phyloP scores from a whole-genome alignment of 2,329 filamentous ascomycete genomes.

The Colletotrichum ledebouriae region DNA sequence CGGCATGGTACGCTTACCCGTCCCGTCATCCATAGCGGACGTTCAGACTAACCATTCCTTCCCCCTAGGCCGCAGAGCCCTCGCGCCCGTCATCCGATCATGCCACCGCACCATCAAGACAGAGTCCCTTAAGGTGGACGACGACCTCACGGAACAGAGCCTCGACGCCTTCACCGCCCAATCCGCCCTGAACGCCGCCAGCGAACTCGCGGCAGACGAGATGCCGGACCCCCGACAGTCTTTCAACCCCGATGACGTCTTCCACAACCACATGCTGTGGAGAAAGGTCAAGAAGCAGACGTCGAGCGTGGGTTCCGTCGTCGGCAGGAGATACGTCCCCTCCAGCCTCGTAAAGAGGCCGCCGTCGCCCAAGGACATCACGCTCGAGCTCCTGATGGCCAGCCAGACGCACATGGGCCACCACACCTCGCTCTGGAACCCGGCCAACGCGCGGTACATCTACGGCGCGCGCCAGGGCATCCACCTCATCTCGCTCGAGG shows the following conservation, averaged over 20 bases:
- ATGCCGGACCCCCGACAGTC: not conserved
- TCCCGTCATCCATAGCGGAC: slow-evolving; percentile 38
- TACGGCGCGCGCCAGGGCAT: slow-evolving; percentile 89
- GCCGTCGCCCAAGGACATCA: slow-evolving; percentile 82
- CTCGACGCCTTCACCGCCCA: slow-evolving; percentile 42
- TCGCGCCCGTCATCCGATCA: slow-evolving; percentile 59
- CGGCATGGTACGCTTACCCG: slow-evolving; percentile 65
- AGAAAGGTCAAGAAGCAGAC: slow-evolving; percentile 26
- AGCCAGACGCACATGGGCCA: slow-evolving; percentile 92
- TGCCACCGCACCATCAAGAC: slow-evolving; percentile 57
- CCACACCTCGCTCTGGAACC: slow-evolving; percentile 92
- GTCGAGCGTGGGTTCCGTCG: slow-evolving; percentile 58
- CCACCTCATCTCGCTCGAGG: slow-evolving; percentile 93
- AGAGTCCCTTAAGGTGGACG: slow-evolving; percentile 45
- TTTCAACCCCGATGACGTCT: not conserved
- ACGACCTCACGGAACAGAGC: slow-evolving; percentile 46
- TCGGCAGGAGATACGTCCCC: slow-evolving; percentile 73
- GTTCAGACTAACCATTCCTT: slow-evolving; percentile 23
- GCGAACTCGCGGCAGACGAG: no score
- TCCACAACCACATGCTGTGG: slow-evolving; percentile 1
- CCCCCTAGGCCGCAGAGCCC: slow-evolving; percentile 64
- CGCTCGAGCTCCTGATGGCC: slow-evolving; percentile 90
- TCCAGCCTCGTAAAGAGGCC: slow-evolving; percentile 78
- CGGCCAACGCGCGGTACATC: slow-evolving; percentile 93
- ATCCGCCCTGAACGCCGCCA: slow-evolving; percentile 40